These are phyloP conservation scores for Colletotrichum ledebouriae DNA, from an alignment of 2,329 filamentous ascomycete species.

Conservation along the genomic window DNA sequence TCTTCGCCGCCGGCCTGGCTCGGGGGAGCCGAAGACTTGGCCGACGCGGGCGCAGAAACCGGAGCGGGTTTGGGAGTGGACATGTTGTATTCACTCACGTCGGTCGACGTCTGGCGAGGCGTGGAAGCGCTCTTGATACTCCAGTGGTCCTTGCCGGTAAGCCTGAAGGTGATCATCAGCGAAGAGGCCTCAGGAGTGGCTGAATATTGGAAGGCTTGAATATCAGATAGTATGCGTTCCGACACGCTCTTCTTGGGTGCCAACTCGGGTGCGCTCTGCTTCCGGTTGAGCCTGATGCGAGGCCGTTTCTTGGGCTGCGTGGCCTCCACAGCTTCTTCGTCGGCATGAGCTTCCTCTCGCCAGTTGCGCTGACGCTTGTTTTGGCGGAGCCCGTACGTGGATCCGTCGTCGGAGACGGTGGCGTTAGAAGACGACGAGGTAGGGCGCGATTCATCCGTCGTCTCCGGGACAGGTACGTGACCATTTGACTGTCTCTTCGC, in stretches of 20 bases:
- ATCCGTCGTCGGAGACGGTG: conserved; percentile 49
- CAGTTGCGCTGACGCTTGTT: conserved; percentile 67
- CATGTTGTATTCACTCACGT: conserved; percentile 24
- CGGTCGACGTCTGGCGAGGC: conserved; percentile 40
- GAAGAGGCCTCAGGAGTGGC: conserved; percentile 16
- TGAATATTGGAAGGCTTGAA: conserved; percentile 24
- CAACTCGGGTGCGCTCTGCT: conserved; percentile 31
- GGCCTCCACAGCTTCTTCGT: conserved; percentile 52
- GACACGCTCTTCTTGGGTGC: conserved; percentile 19
- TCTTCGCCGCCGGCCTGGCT: conserved; percentile 51
- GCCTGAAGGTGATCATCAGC: conserved; percentile 36
- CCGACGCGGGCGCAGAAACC: conserved; percentile 38
- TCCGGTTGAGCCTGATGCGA: conserved; percentile 41
- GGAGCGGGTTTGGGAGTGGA: conserved; percentile 36
- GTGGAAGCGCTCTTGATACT: conserved; percentile 16
- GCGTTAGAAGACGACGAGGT: conserved; percentile 67
- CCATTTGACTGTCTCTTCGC: conserved; percentile 40
- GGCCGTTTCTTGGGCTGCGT: conserved; percentile 52
- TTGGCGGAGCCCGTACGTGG: conserved; percentile 40
- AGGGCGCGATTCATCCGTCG: conserved; percentile 63
- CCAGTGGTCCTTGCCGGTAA: conserved; percentile 37
- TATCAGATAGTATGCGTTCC: conserved; percentile 32
- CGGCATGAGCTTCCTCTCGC: conserved; percentile 61
- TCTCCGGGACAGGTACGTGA: conserved; percentile 25
- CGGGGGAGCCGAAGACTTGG: conserved; percentile 39